These are phyloP conservation scores for Smithsoniella earleae DNA, from an alignment of 163 green algal genomes.

Conservation along the genomic window DNA sequence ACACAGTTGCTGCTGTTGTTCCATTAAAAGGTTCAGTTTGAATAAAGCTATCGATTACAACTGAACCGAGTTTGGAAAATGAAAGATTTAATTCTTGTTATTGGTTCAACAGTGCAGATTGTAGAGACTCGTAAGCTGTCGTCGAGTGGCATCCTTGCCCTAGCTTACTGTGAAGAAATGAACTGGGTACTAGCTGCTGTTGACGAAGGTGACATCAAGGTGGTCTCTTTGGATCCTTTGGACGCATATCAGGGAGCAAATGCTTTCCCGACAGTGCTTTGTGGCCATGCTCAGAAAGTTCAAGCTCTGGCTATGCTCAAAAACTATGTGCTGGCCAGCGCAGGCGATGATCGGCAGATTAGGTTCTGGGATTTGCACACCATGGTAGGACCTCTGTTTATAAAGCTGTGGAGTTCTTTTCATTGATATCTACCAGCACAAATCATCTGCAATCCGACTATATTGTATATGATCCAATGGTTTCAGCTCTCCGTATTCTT, in stretches of 20 bases:
- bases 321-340: constrained; percentile 17
- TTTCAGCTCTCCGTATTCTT: no score
- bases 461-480: no score
- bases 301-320: constrained; percentile 12
- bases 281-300: constrained; percentile 4
- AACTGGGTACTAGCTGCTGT: not conserved
- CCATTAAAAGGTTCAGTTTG: no score
- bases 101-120: constrained; percentile 29
- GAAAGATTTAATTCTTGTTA: no score
- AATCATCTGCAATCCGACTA: no score
- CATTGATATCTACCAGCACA: no score
- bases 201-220: not conserved
- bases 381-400: no score
- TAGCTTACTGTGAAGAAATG: constrained; percentile 21
- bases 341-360: constrained; percentile 6
- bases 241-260: not conserved
- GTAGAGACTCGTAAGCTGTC: not conserved
- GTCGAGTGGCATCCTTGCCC: not conserved
- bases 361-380: constrained; percentile 27
- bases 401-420: no score
- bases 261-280: not conserved
- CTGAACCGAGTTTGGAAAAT: no score
- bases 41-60: no score
- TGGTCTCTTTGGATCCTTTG: not conserved
- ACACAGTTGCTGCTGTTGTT: no score